Evolutionary conservation across 169 alveolate genomes (phyloP).

Genomic region (Plasmodium vivax): DNA sequence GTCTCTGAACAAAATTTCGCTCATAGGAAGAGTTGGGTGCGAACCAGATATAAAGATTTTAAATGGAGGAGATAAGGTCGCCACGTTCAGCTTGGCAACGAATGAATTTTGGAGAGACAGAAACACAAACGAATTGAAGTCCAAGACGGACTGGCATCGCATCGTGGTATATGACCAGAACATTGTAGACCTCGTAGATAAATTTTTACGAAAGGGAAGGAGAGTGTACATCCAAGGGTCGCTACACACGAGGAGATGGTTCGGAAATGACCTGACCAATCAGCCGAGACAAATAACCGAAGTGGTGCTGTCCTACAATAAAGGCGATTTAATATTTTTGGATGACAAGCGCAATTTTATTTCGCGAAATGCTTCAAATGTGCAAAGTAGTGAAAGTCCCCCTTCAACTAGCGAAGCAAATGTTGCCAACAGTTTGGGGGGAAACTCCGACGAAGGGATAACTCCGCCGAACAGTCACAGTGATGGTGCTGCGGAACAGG

Average conservation of each 20-base stretch:
- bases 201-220: conserved; percentile 77
- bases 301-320: conserved; percentile 50
- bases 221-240: conserved; percentile 74
- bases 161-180: conserved; percentile 71
- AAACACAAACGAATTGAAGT: conserved; percentile 56
- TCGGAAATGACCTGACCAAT: conserved; percentile 48
- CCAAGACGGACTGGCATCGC: conserved; percentile 78
- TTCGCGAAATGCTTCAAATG: conserved; percentile 5
- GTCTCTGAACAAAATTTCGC: conserved; percentile 54
- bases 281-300: conserved; percentile 71
- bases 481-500: not conserved
- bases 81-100: conserved; percentile 76
- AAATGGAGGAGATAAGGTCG: conserved; percentile 76
- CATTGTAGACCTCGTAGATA: conserved; percentile 73
- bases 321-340: conserved; percentile 63
- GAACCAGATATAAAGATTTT: conserved; percentile 77
- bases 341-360: conserved; percentile 60
- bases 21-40: conserved; percentile 76
- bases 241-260: conserved; percentile 75
- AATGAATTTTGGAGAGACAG: conserved; percentile 78
- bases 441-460: not conserved
- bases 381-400: conserved; percentile 5
- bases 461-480: not conserved
- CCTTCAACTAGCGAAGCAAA: not conserved
- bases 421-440: not conserved